Percentiles rank a stretch among this genome's conserved stretches.
Conservation (phyloP, 2,329 filamentous ascomycete genomes). For the Byssoonygena ceratinophila region DNA sequence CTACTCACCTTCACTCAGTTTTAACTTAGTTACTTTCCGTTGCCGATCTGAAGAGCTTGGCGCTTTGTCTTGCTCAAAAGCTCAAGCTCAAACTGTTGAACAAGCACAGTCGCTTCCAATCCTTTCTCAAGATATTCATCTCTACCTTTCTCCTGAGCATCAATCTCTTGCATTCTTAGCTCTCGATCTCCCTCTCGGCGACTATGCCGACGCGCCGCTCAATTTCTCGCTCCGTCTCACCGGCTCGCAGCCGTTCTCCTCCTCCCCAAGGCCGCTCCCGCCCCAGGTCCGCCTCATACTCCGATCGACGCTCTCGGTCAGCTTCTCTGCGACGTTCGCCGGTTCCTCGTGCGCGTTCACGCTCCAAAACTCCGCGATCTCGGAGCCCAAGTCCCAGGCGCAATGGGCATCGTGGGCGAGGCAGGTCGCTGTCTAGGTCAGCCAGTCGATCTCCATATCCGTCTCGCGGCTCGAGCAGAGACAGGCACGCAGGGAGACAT, state of each 20-base stretch:
- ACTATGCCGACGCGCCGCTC: constrained; percentile 6
- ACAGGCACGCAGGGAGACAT: constrained; percentile 31
- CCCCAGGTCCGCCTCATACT: constrained; percentile 6
- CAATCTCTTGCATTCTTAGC: background rate
- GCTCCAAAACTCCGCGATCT: constrained; percentile 12
- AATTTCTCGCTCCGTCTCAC: background rate
- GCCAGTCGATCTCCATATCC: constrained; percentile 18
- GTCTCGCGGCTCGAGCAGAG: constrained; percentile 31
- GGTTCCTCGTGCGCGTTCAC: constrained; percentile 18
- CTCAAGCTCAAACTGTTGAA: background rate
- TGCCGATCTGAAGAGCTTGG: too few species aligned
- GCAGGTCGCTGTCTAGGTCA: constrained; percentile 14
- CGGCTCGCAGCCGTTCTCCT: constrained; percentile 7
- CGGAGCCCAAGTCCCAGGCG: constrained; percentile 12
- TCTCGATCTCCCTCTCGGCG: background rate
- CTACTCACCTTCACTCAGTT: background rate
- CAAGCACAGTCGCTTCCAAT: too few species aligned
- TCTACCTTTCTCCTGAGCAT: too few species aligned
- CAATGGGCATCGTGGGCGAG: constrained; percentile 19
- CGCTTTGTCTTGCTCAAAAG: background rate
- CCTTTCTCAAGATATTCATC: too few species aligned
- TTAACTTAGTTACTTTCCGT: too few species aligned
- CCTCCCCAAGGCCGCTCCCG: constrained; percentile 7
- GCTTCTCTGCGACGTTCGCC: constrained; percentile 24
- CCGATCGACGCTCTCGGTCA: constrained; percentile 17